Conservation (phyloP, 495 filamentous ascomycete species). For the Trichocladium uniseriatum region DNA sequence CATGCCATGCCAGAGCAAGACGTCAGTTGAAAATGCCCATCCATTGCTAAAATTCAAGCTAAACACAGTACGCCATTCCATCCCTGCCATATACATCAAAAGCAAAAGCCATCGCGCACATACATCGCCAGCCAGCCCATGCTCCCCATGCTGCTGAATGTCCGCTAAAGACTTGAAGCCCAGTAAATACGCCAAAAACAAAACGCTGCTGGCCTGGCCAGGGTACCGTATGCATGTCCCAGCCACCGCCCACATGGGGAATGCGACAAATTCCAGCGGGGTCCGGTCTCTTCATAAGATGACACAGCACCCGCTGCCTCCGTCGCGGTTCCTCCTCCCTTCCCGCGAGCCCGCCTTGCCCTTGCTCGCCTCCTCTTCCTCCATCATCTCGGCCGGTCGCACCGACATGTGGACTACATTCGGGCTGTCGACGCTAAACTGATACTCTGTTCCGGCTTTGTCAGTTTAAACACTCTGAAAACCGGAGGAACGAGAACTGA, state of each 20-base stretch:
- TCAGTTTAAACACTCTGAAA: not conserved
- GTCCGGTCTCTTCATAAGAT: conserved; percentile 47
- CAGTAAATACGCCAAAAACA: not conserved
- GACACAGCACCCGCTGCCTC: conserved; percentile 68
- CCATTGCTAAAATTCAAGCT: not conserved
- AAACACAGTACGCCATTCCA: not conserved
- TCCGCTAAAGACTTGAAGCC: not conserved
- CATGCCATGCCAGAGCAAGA: no score
- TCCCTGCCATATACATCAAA: not conserved
- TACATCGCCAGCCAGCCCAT: not conserved
- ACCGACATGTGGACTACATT: conserved; percentile 94
- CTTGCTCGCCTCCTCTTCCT: conserved; percentile 71
- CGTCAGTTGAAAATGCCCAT: no score
- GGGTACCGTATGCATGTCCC: not conserved
- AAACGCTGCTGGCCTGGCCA: not conserved
- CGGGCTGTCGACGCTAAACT: conserved; percentile 56
- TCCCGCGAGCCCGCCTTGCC: conserved; percentile 55
- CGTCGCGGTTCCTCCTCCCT: conserved; percentile 51
- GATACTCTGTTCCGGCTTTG: conserved; percentile 54
- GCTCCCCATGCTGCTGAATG: not conserved
- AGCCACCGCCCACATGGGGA: not conserved
- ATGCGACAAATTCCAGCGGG: not conserved
- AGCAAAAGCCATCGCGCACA: not conserved
- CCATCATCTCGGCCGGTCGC: conserved; percentile 76
- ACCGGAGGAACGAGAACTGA: conserved; percentile 10